Evolutionary conservation across 441 rosid genomes (phyloP).

Genomic region (Erodium texanum): DNA sequence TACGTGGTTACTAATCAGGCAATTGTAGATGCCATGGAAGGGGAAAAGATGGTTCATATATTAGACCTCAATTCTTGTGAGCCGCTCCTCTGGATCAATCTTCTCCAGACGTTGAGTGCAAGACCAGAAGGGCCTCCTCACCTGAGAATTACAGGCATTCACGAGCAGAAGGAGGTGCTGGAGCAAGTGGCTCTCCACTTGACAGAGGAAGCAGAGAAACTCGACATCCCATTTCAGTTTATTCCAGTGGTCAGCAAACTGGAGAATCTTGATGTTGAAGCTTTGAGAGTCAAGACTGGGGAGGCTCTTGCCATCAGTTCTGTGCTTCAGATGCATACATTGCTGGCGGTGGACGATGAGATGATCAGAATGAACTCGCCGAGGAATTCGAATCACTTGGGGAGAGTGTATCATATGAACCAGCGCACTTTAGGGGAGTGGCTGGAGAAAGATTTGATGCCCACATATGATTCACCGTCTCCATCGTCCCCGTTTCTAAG

Average conservation of each 20-base stretch:
- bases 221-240: slow-evolving; percentile 63
- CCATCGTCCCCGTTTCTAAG: no score
- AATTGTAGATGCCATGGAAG: no score
- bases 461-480: no score
- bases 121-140: slow-evolving; percentile 71
- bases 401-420: no score
- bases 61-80: background rate
- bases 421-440: no score
- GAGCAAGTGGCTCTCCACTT: slow-evolving; percentile 54
- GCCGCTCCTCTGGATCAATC: background rate
- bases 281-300: slow-evolving; percentile 55
- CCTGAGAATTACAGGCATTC: slow-evolving; percentile 60
- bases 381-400: no score
- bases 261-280: slow-evolving; percentile 45
- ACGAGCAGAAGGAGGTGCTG: slow-evolving; percentile 51
- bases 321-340: slow-evolving; percentile 54
- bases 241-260: slow-evolving; percentile 45
- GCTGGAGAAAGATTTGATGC: no score
- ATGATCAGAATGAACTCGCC: slow-evolving; percentile 22
- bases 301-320: slow-evolving; percentile 69
- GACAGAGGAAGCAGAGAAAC: slow-evolving; percentile 57
- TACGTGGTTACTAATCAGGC: no score
- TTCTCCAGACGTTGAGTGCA: slow-evolving; percentile 12
- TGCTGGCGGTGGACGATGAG: slow-evolving; percentile 49
- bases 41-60: no score